Evolutionary conservation across 192 early-diverging fungal species (phyloP).

Genomic region (Jimgerdemannia lactiflua): DNA sequence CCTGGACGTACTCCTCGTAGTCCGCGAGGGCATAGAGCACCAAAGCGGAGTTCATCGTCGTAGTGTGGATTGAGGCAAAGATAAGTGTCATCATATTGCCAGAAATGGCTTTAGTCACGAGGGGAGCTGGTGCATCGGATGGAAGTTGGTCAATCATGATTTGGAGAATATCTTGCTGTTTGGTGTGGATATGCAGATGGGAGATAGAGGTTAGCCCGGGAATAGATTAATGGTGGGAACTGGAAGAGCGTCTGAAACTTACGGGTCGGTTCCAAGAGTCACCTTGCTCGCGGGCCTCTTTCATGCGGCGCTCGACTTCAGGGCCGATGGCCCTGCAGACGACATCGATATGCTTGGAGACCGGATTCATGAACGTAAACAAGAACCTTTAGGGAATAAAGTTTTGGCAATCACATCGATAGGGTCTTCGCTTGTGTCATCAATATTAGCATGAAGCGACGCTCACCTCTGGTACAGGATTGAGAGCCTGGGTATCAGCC

Average conservation of each 20-base stretch:
- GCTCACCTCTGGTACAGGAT: not conserved
- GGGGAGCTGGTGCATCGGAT: not conserved
- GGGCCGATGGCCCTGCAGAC: not conserved
- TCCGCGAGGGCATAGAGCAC: slow-evolving; percentile 15
- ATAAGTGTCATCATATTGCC: slow-evolving; percentile 26
- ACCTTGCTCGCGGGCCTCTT: not conserved
- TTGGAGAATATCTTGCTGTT: not conserved
- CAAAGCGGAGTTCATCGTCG: slow-evolving; percentile 5
- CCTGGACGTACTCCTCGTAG: slow-evolving; percentile 10
- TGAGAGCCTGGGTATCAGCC: not conserved
- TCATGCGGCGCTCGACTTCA: not conserved
- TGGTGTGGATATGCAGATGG: not conserved
- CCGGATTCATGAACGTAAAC: not conserved
- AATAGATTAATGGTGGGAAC: not conserved
- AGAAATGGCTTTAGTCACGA: slow-evolving; percentile 5
- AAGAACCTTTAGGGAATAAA: not conserved
- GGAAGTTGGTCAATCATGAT: not conserved
- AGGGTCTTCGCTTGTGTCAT: not conserved
- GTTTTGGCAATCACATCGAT: not conserved
- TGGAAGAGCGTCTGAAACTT: not conserved
- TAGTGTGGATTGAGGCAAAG: slow-evolving; percentile 27
- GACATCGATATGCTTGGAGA: not conserved
- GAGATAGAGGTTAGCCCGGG: not conserved
- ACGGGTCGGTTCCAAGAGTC: not conserved
- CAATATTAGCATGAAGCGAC: too few species aligned